Percentiles rank a stretch among this genome's conserved stretches.
Conservation (phyloP, 345 rosid genomes). For the Microthlaspi erraticum region DNA sequence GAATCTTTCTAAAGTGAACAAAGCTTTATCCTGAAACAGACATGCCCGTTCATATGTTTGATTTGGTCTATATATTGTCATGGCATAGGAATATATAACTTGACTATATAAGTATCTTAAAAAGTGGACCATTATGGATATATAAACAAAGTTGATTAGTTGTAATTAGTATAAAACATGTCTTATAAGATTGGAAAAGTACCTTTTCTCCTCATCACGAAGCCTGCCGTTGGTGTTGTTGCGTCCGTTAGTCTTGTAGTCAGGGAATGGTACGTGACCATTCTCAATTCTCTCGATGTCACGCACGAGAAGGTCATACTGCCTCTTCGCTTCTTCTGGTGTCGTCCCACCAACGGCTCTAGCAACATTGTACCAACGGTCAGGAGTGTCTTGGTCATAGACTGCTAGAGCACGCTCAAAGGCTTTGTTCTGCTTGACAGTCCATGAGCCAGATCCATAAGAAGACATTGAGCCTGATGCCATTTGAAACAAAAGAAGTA, state of each 20-base stretch:
- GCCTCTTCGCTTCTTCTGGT: conserved; percentile 82
- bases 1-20: conserved; percentile 46
- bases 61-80: conserved; percentile 30
- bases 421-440: conserved; percentile 87
- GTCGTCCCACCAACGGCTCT: conserved; percentile 87
- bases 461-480: conserved; percentile 86
- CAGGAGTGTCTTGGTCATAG: conserved; percentile 92
- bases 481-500: conserved; percentile 41
- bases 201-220: conserved; percentile 52
- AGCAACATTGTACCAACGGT: conserved; percentile 96
- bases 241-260: conserved; percentile 58
- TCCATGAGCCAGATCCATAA: conserved; percentile 73
- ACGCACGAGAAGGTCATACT: conserved; percentile 71
- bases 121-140: conserved; percentile 18
- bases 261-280: conserved; percentile 83
- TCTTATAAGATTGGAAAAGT: conserved; percentile 6
- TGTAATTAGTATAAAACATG: conserved; percentile 3
- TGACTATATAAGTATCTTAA: conserved; percentile 31
- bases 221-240: conserved; percentile 44
- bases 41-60: conserved; percentile 22
- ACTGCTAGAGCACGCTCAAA: conserved; percentile 92
- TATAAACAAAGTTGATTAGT: conserved; percentile 23
- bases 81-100: conserved; percentile 24
- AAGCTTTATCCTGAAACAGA: conserved; percentile 40
- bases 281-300: conserved; percentile 83